These are phyloP conservation scores for Floccularia luteovirens DNA, from an alignment of 768 basidiomycete species.

Conservation along the genomic window DNA sequence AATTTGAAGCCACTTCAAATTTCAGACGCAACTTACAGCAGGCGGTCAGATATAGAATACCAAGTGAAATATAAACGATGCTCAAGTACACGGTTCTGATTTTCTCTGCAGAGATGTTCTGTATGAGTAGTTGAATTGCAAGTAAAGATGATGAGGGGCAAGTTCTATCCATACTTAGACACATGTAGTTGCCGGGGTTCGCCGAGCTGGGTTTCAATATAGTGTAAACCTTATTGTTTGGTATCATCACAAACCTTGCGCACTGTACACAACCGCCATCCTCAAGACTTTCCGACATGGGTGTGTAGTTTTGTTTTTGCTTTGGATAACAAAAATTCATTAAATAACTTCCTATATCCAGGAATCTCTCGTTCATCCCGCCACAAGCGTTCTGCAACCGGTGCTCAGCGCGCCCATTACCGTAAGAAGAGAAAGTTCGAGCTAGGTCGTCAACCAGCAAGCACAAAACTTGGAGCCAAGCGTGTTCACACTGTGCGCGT, in stretches of 20 bases:
- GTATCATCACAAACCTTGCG: slow-evolving; percentile 49
- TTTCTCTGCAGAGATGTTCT: too few relatives aligned
- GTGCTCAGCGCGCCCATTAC: slow-evolving; percentile 89
- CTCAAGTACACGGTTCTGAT: too few relatives aligned
- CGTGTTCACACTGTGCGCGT: slow-evolving; percentile 93
- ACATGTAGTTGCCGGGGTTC: slow-evolving; percentile 14
- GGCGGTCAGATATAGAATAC: too few relatives aligned
- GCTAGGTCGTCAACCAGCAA: slow-evolving; percentile 96
- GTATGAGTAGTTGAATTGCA: too few relatives aligned
- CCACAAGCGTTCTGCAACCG: slow-evolving; percentile 94
- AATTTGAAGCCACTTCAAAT: too few relatives aligned
- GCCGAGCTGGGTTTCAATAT: slow-evolving; percentile 29
- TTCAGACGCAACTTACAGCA: too few relatives aligned
- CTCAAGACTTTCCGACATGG: slow-evolving; percentile 75
- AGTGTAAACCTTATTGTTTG: slow-evolving; percentile 31
- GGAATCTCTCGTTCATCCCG: slow-evolving; percentile 97
- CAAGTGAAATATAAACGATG: too few relatives aligned
- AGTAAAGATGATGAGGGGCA: background rate
- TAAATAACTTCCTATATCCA: slow-evolving; percentile 19
- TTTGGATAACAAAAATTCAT: slow-evolving; percentile 8
- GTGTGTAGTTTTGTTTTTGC: slow-evolving; percentile 39
- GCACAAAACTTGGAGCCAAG: slow-evolving; percentile 94
- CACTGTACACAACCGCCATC: slow-evolving; percentile 40
- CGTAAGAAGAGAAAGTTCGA: slow-evolving; percentile 99
- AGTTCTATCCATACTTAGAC: slow-evolving; percentile 1